A percentile compares a stretch with the other conserved stretches of the same genome.
These are phyloP conservation scores for Phytophthora syringae DNA, from an alignment of 352 stramenopile genomes.

Conservation along the genomic window DNA sequence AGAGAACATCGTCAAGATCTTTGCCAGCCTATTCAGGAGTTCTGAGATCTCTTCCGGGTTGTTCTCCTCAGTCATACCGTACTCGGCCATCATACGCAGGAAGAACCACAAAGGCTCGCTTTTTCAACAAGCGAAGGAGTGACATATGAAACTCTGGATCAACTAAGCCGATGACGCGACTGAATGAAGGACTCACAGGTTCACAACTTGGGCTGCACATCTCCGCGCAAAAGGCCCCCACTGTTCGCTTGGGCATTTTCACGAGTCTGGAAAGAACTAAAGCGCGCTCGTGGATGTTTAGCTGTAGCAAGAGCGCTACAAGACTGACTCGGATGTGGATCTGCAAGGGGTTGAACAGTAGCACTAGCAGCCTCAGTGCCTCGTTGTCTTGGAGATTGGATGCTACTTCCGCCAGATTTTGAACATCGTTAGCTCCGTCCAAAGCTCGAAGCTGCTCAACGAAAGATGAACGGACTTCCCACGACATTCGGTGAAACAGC, in stretches of 20 bases:
- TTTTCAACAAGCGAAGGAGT: constrained; percentile 50
- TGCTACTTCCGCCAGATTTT: constrained; percentile 45
- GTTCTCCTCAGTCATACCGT: constrained; percentile 5
- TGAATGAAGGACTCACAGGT: constrained; percentile 42
- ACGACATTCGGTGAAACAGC: constrained; percentile 56
- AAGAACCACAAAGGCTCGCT: constrained; percentile 57
- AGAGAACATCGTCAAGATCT: constrained; percentile 42
- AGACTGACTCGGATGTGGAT: constrained; percentile 46
- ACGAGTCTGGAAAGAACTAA: constrained; percentile 35
- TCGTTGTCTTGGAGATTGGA: constrained; percentile 42
- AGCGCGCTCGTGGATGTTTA: constrained; percentile 36
- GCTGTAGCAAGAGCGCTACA: constrained; percentile 33
- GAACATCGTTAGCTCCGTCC: constrained; percentile 40
- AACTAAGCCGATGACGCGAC: constrained; percentile 53
- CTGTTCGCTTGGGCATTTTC: constrained; percentile 50
- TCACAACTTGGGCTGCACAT: constrained; percentile 40
- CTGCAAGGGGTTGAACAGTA: constrained; percentile 53
- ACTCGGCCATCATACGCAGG: constrained; percentile 46
- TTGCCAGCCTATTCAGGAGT: constrained; percentile 55
- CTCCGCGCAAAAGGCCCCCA: constrained; percentile 40
- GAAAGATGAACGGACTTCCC: constrained; percentile 59
- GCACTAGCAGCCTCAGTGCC: constrained; percentile 43
- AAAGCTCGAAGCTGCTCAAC: constrained; percentile 68
- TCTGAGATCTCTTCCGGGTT: constrained; percentile 2
- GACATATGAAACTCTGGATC: constrained; percentile 43